Evolutionary conservation across 805 yeast species (phyloP).

Genomic region (Teunomyces stri): DNA sequence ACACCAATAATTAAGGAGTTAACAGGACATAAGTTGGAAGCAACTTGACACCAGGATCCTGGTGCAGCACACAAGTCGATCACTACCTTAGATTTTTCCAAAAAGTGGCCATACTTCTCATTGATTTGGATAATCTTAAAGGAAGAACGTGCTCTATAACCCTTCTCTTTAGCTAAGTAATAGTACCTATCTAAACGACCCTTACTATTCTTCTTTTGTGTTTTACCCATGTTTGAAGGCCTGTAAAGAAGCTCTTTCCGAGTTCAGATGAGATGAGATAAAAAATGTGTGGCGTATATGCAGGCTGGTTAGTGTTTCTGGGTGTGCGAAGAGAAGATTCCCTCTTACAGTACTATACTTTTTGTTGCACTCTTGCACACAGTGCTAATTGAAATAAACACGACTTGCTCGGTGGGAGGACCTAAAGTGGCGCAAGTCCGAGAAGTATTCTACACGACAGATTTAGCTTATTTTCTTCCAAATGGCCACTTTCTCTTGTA

Average conservation of each 20-base stretch:
- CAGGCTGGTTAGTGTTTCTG: background rate
- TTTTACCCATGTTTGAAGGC: conserved; percentile 66
- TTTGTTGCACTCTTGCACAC: too few species aligned
- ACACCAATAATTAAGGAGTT: conserved; percentile 95
- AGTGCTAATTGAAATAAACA: too few species aligned
- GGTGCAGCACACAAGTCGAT: conserved; percentile 99
- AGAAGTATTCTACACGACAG: too few species aligned
- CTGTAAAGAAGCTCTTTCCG: background rate
- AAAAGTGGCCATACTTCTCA: conserved; percentile 93
- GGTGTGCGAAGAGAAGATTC: too few species aligned
- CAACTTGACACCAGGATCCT: conserved; percentile 99
- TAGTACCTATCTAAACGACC: conserved; percentile 99
- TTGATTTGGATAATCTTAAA: conserved; percentile 93
- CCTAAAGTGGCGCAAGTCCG: too few species aligned
- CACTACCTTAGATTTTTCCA: conserved; percentile 92
- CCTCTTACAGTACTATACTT: too few species aligned
- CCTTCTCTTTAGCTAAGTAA: conserved; percentile 94
- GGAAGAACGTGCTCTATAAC: conserved; percentile 98
- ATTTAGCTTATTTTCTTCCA: too few species aligned
- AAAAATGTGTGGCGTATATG: background rate
- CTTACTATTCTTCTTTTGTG: conserved; percentile 93
- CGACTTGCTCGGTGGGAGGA: too few species aligned
- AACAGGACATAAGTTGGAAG: conserved; percentile 87
- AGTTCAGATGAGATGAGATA: conserved; percentile 6
- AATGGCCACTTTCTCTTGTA: too few species aligned